Evolutionary conservation across 805 yeast species (phyloP), one percentile per base, ranked within the genome.

Genomic region (Yamadazyma tumulicola): DNA sequence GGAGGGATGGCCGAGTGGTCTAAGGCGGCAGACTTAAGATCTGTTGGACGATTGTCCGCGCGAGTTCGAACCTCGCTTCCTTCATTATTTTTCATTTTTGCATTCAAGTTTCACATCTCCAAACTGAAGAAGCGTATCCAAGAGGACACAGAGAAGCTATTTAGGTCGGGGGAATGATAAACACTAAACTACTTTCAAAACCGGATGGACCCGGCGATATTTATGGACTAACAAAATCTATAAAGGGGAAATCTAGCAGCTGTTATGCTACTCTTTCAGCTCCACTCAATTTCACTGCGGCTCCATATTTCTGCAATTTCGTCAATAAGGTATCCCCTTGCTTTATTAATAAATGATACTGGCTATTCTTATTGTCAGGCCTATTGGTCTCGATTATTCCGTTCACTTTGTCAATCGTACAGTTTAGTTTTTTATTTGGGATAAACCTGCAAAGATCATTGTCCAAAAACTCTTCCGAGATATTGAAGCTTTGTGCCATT

Each of bases 351-450:
- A 70, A 61, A 56, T 88, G 95, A 60, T 89, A 93, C 64, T 91
- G 97, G 37, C 86, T 84, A 56, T 93, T 91, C 64, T 93, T 93
- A 65, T 84, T 88, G 59, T 93, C 98, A 2, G 97, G 96, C 48
- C 97, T 75, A 61, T 88, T 93, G 12, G 98, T 93, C 58, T 86
- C 94, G 45, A 93, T 85, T 42, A 93, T 86, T 10, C 95, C 97
- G 59, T 88, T 86, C 33, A 93, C 97, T 54, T 86, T 78, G 59
- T 93, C 98, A 54, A 93, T 87, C 33, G 93, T 89, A 65, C 98
- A 93, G 64, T 89, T 91, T 56, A 93, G 74, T 62, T 87, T 87
- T 57, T 89, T 88, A 61, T 81, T 89, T 24, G 97, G 96, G 49
- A 93, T 87, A 56, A 91, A 87, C 55, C 81, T 84, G 51, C 95